Percentiles rank a stretch among this genome's conserved stretches.
phyloP scores from a whole-genome alignment of 768 basidiomycete genomes.

The Leccinum ochraceum region DNA sequence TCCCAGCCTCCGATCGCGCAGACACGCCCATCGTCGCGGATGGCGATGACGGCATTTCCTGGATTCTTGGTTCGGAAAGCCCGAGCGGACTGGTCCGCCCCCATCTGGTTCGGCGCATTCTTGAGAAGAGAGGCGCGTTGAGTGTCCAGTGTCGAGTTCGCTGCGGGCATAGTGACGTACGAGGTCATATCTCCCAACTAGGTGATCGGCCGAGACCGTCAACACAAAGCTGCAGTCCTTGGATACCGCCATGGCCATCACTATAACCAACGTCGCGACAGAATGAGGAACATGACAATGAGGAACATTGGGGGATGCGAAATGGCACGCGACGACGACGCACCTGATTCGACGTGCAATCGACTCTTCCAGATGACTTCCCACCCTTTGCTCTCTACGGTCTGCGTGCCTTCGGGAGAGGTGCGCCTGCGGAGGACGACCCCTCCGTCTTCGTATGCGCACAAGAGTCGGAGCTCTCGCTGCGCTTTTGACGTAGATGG shows the following conservation, averaged over 20 bases:
- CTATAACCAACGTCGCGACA: conserved; percentile 36
- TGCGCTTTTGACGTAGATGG: conserved; percentile 34
- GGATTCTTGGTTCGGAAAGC: too few relatives aligned
- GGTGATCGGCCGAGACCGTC: conserved; percentile 59
- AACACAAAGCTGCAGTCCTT: neutral
- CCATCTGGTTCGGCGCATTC: conserved; percentile 11
- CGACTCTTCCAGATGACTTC: conserved; percentile 64
- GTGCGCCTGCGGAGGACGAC: conserved; percentile 66
- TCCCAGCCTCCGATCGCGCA: conserved; percentile 88
- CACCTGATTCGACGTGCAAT: conserved; percentile 74
- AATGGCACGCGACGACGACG: conserved; percentile 19
- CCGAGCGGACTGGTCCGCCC: conserved; percentile 4
- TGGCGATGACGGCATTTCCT: conserved; percentile 3
- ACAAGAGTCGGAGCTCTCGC: conserved; percentile 58
- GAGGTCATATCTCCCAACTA: conserved; percentile 61
- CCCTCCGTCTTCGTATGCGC: conserved; percentile 86
- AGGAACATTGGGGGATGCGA: too few relatives aligned
- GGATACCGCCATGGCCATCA: conserved; percentile 68
- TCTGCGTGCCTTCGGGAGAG: conserved; percentile 37
- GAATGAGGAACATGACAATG: neutral
- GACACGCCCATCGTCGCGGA: conserved; percentile 62
- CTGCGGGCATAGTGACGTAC: conserved; percentile 34
- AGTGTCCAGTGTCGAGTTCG: neutral
- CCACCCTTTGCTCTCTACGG: conserved; percentile 74
- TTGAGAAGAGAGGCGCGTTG: neutral